phyloP scores from a whole-genome alignment of 371 early-diverging fungal species.

The Saksenaea oblongispora region DNA sequence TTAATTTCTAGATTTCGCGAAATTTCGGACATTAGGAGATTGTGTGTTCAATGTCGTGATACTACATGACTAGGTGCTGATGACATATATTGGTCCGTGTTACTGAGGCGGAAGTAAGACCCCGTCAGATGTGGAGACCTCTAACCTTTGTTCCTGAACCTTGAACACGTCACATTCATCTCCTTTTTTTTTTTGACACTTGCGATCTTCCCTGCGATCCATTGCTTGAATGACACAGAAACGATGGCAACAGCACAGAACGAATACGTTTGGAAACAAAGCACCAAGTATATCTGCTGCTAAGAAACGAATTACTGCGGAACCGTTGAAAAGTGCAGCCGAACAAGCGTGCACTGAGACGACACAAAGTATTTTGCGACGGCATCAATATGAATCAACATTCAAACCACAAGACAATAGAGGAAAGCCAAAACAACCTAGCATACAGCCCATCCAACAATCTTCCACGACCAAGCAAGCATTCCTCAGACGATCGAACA shows the following conservation, averaged over 20 bases:
- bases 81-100: constrained; percentile 51
- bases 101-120: constrained; percentile 50
- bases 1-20: neutral
- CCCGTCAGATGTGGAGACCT: constrained; percentile 33
- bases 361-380: neutral
- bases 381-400: neutral
- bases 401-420: neutral
- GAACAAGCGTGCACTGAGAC: neutral
- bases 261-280: neutral
- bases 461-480: neutral
- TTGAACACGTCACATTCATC: neutral
- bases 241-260: neutral
- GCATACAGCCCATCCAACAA: neutral
- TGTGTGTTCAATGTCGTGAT: neutral
- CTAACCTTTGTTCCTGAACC: constrained; percentile 4
- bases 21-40: constrained; percentile 13
- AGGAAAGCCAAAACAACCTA: neutral
- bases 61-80: constrained; percentile 13
- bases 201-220: neutral
- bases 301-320: neutral
- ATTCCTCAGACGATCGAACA: neutral
- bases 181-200: neutral
- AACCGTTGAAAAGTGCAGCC: neutral
- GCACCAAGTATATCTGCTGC: neutral
- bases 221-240: neutral